Conservation (phyloP, 23 red algal species). For the Agarophyton chilense region DNA sequence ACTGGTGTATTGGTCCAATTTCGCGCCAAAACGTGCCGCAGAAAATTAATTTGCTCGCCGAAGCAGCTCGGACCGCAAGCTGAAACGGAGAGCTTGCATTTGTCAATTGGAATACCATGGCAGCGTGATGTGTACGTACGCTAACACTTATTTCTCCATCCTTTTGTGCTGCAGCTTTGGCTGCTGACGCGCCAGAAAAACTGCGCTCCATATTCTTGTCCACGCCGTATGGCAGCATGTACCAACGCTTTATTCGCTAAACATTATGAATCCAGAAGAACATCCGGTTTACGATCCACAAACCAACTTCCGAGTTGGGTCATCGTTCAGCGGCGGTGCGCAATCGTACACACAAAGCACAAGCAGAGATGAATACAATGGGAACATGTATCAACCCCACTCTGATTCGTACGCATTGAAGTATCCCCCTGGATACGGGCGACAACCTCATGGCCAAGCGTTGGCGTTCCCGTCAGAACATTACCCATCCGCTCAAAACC, state of each 20-base stretch:
- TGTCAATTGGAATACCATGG: no score
- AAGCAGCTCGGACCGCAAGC: no score
- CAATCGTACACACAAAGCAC: not conserved
- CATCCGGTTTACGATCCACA: not conserved
- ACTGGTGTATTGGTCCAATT: not conserved
- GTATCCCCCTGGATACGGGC: not conserved
- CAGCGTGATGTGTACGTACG: no score
- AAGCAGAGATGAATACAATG: not conserved
- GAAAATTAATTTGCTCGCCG: no score
- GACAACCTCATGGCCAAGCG: no score
- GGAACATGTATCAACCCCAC: not conserved
- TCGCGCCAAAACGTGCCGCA: not conserved
- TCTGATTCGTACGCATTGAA: not conserved
- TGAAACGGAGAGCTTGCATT: no score
- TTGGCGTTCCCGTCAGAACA: not conserved
- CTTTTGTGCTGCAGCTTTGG: no score
- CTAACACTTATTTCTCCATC: no score
- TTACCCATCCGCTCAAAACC: not conserved
- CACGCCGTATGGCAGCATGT: not conserved
- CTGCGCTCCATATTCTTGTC: no score
- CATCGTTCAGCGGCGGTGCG: not conserved
- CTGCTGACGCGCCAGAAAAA: no score
- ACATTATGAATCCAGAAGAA: not conserved
- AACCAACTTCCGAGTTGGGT: not conserved
- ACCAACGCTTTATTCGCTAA: not conserved